Percentiles rank a stretch among this genome's conserved stretches.
phyloP scores from a whole-genome alignment of 169 alveolate species.

The Cryptosporidium parvum region DNA sequence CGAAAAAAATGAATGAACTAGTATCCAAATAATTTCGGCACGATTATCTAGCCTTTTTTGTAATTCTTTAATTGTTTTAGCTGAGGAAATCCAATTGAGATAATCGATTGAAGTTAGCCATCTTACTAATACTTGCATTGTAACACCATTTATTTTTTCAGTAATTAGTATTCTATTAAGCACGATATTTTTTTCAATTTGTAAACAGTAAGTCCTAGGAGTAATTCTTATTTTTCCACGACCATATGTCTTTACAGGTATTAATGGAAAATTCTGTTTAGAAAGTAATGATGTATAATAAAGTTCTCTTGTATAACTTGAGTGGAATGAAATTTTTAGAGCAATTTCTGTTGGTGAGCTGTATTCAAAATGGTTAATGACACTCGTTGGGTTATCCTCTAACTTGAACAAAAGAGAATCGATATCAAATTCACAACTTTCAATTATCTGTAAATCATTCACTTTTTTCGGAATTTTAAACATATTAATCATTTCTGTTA shows the following conservation, averaged over 20 bases:
- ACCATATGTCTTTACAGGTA: constrained; percentile 70
- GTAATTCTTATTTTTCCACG: constrained; percentile 58
- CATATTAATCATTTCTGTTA: constrained; percentile 37
- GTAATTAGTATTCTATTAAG: constrained; percentile 55
- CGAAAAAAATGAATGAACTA: constrained; percentile 64
- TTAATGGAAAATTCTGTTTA: constrained; percentile 43
- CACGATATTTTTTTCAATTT: constrained; percentile 14
- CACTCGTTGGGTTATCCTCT: neutral
- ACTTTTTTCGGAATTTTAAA: constrained; percentile 51
- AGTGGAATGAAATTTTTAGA: constrained; percentile 54
- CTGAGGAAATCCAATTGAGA: constrained; percentile 57
- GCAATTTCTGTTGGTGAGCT: constrained; percentile 40
- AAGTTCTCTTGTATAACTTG: constrained; percentile 65
- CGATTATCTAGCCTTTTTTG: constrained; percentile 69
- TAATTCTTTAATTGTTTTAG: constrained; percentile 47
- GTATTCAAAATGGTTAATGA: neutral
- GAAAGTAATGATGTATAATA: constrained; percentile 62
- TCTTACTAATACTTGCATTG: constrained; percentile 36
- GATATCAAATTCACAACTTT: constrained; percentile 39
- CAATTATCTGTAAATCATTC: constrained; percentile 32
- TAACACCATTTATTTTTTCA: constrained; percentile 69
- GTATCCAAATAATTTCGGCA: constrained; percentile 67
- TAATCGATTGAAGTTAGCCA: constrained; percentile 69
- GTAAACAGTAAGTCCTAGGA: constrained; percentile 62
- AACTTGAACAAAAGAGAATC: constrained; percentile 11